Evolutionary conservation across 495 filamentous ascomycete genomes (phyloP), one percentile per base, ranked within the genome.

Genomic region (Terfezia claveryi): DNA sequence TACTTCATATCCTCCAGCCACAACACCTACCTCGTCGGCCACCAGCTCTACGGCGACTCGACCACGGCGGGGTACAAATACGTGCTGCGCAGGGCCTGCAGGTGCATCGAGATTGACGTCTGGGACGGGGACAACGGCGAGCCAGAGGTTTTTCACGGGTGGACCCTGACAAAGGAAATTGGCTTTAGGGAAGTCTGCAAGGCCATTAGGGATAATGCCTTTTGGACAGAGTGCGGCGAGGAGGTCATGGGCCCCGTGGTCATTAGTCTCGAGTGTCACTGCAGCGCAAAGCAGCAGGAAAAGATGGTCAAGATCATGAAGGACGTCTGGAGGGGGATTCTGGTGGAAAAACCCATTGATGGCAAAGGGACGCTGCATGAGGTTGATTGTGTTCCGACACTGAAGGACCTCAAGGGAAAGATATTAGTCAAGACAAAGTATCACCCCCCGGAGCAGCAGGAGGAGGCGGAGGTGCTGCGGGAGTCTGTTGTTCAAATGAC

Each of bases 1-100:
- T 96, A 94, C 71, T 96, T 82, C 64, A 81, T 96, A 58, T 87
- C 80, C 53, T 88, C 82, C 23, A 93, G 85, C 63, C 89, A 96
- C 68, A 96, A 96, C 66, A 95, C 89, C 0, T 96, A 95, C 62
- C 73, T 96, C 57, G 86, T 82, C 0, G 89, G 89, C 0, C 89
- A 95, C 64, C 89, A 96, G 68, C 73, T 96, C 10, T 91, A 80
- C 56, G 87, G 86, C 58, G 77, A 83, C 56, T 79, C 84, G 37
- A 87, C 81, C 56, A 80, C 80, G 1, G 82, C 82, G 52, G 80
- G 83, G 17, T 96, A 94, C 70, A 84, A 76, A 58, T 81, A 81
- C 63, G 87, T 91, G 14, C 76, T 95, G 37, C 68, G 80, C 10
- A 75, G 80, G 23, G 86, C 89, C n/a, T 91, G 89, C 58, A 79